Evolutionary conservation across 129 eudicot genomes (phyloP).

Genomic region (Arctium minus): DNA sequence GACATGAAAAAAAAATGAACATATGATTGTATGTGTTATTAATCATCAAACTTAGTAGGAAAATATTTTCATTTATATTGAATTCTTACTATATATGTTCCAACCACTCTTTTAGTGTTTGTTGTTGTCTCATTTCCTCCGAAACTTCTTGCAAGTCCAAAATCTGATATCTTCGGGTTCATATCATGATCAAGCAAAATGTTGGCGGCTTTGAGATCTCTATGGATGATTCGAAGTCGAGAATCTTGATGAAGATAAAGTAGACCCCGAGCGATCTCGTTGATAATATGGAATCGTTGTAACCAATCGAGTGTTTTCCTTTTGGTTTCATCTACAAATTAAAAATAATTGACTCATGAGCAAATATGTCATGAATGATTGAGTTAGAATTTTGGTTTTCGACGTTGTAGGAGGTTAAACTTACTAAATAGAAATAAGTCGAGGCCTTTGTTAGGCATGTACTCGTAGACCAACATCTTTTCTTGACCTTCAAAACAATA

Average conservation of each 20-base stretch:
- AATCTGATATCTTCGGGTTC: slow-evolving; percentile 53
- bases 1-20: background rate
- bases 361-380: background rate
- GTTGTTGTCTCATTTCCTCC: slow-evolving; percentile 34
- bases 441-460: slow-evolving; percentile 55
- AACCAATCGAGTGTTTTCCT: slow-evolving; percentile 33
- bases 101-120: slow-evolving; percentile 43
- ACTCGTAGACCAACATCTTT: slow-evolving; percentile 55
- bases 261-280: slow-evolving; percentile 48
- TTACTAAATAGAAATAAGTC: slow-evolving; percentile 51
- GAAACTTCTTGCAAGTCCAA: slow-evolving; percentile 54
- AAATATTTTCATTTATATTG: background rate
- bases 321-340: slow-evolving; percentile 22
- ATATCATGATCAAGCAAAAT: slow-evolving; percentile 44
- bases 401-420: too few relatives aligned
- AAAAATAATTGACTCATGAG: background rate
- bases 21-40: background rate
- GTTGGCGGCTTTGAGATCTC: slow-evolving; percentile 53
- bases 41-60: background rate
- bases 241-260: slow-evolving; percentile 58
- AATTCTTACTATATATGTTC: slow-evolving; percentile 44
- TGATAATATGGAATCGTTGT: slow-evolving; percentile 37
- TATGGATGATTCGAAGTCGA: slow-evolving; percentile 40
- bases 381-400: background rate
- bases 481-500: slow-evolving; percentile 51